Percentiles rank a stretch among this genome's conserved stretches.
Conservation (phyloP, 2,329 filamentous ascomycete species). For the Trichothecium roseum region DNA sequence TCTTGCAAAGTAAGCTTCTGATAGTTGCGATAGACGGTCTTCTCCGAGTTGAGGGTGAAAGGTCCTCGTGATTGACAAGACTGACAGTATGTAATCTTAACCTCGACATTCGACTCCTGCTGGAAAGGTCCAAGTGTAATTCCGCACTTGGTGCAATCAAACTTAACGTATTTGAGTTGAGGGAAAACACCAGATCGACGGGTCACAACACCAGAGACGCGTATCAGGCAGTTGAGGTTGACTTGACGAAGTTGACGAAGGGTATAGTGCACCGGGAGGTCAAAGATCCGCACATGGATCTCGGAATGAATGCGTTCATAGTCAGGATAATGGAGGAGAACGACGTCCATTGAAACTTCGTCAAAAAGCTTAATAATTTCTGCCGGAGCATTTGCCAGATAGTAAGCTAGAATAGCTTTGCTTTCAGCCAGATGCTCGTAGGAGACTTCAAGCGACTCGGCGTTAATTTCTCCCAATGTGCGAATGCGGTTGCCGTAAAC, state of each 20-base stretch:
- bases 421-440: constrained; percentile 85
- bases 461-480: constrained; percentile 93
- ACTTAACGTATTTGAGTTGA: constrained; percentile 97
- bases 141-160: constrained; percentile 90
- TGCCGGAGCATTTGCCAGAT: constrained; percentile 88
- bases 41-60: constrained; percentile 92
- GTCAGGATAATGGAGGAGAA: constrained; percentile 90
- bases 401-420: constrained; percentile 91
- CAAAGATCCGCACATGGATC: constrained; percentile 93
- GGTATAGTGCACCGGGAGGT: constrained; percentile 89
- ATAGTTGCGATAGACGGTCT: constrained; percentile 97
- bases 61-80: constrained; percentile 92
- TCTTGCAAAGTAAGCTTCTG: constrained; percentile 96
- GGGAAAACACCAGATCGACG: constrained; percentile 92
- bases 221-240: constrained; percentile 89
- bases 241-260: constrained; percentile 89
- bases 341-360: constrained; percentile 91
- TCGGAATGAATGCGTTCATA: constrained; percentile 97
- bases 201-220: constrained; percentile 91
- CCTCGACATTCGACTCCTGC: constrained; percentile 91
- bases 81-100: constrained; percentile 93
- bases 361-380: constrained; percentile 96
- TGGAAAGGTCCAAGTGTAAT: constrained; percentile 91
- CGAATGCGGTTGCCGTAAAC: constrained; percentile 92
- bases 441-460: constrained; percentile 90